Evolutionary conservation across 1,284 basidiomycete genomes (phyloP).

Genomic region (Takashimella koratensis): DNA sequence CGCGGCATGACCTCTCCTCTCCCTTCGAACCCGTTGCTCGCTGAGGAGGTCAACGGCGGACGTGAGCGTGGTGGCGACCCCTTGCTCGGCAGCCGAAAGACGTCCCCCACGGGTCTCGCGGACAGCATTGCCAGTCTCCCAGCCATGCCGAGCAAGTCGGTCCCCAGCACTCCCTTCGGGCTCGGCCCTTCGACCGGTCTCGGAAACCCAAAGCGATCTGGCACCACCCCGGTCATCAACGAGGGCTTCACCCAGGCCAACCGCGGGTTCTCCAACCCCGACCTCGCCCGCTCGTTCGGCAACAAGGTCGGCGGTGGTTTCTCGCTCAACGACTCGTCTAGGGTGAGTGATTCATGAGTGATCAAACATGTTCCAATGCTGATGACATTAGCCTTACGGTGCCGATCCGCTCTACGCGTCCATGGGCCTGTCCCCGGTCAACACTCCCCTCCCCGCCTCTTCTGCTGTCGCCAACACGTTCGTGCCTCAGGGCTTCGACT

Average conservation of each 20-base stretch:
- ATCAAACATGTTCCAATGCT: not conserved
- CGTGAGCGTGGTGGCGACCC: slow-evolving; percentile 41
- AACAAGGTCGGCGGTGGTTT: slow-evolving; percentile 67
- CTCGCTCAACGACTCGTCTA: slow-evolving; percentile 19
- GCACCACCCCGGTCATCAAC: slow-evolving; percentile 27
- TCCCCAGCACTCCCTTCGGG: slow-evolving; percentile 47
- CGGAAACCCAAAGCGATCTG: slow-evolving; percentile 28
- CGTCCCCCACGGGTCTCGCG: slow-evolving; percentile 42
- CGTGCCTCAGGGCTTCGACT: slow-evolving; percentile 56
- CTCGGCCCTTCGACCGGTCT: slow-evolving; percentile 8
- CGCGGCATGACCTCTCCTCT: slow-evolving; percentile 48
- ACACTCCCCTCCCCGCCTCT: slow-evolving; percentile 32
- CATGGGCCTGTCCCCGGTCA: slow-evolving; percentile 15
- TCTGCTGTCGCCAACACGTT: slow-evolving; percentile 52
- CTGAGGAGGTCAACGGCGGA: slow-evolving; percentile 38
- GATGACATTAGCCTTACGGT: slow-evolving; percentile 30
- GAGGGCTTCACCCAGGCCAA: slow-evolving; percentile 41
- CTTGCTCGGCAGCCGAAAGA: slow-evolving; percentile 21
- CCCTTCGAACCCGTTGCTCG: slow-evolving; percentile 61
- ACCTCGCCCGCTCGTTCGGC: slow-evolving; percentile 55
- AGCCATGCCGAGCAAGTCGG: slow-evolving; percentile 48
- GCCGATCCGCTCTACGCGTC: slow-evolving; percentile 44
- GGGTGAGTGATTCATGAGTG: slow-evolving; percentile 12
- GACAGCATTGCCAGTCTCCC: slow-evolving; percentile 48
- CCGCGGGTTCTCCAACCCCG: slow-evolving; percentile 50